These are phyloP conservation scores for Carex myosuroides DNA, from an alignment of 176 grass and related monocot species.

Conservation along the genomic window DNA sequence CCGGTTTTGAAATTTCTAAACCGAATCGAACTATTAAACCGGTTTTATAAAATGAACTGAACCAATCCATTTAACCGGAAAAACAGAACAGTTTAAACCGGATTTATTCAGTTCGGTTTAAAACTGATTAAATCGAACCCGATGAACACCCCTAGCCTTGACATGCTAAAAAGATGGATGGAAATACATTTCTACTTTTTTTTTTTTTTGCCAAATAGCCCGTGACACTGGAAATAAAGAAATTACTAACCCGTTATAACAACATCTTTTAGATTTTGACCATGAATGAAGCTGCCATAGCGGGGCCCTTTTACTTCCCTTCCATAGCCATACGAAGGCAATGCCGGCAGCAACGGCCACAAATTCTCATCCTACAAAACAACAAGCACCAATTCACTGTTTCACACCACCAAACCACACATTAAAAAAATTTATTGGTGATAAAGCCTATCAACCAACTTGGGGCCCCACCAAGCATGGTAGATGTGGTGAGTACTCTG, in stretches of 20 bases:
- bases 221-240: not conserved
- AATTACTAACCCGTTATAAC: constrained; percentile 64
- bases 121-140: too few relatives aligned
- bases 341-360: constrained; percentile 71
- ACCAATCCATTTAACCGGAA: too few relatives aligned
- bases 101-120: too few relatives aligned
- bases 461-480: not conserved
- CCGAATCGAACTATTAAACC: too few relatives aligned
- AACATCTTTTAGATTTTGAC: constrained; percentile 81
- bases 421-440: not conserved
- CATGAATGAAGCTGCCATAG: constrained; percentile 91
- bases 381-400: constrained; percentile 6
- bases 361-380: constrained; percentile 63
- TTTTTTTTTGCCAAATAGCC: not conserved
- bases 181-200: not conserved
- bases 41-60: too few relatives aligned
- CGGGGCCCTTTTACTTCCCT: constrained; percentile 82
- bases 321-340: constrained; percentile 90
- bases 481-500: not conserved
- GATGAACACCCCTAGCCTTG: too few relatives aligned
- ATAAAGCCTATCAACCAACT: not conserved
- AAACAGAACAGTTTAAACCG: too few relatives aligned
- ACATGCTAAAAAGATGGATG: not conserved
- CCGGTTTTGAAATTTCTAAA: too few relatives aligned
- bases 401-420: constrained; percentile 11